Conservation (phyloP, 768 basidiomycete genomes). For the Serpula lacrymans region DNA sequence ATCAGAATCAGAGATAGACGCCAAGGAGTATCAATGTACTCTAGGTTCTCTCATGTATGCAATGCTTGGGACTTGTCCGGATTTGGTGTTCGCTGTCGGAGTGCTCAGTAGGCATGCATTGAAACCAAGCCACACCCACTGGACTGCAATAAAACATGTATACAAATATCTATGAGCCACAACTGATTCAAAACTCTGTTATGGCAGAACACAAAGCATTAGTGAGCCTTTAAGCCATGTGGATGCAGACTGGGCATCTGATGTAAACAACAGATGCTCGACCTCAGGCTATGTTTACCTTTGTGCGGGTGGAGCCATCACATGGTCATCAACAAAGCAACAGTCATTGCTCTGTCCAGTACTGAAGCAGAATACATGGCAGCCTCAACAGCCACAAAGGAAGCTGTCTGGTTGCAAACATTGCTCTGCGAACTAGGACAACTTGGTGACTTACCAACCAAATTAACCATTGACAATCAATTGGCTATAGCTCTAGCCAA, state of each 20-base stretch:
- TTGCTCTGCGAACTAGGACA: conserved; percentile 15
- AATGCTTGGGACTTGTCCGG: conserved; percentile 8
- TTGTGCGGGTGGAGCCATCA: conserved; percentile 22
- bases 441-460: no score
- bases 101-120: conserved; percentile 12
- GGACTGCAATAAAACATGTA: conserved; percentile 8
- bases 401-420: conserved; percentile 19
- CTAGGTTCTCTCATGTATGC: conserved; percentile 12
- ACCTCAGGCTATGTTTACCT: conserved; percentile 26
- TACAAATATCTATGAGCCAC: conserved; percentile 18
- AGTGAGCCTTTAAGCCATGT: conserved; percentile 16
- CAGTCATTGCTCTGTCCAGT: conserved; percentile 12
- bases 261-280: conserved; percentile 18
- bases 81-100: conserved; percentile 11
- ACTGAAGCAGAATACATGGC: conserved; percentile 25
- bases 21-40: conserved; percentile 1
- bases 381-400: conserved; percentile 15
- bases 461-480: no score
- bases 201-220: conserved; percentile 1
- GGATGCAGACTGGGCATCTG: conserved; percentile 22
- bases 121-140: conserved; percentile 10
- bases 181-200: not conserved
- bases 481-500: no score
- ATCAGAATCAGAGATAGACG: not conserved
- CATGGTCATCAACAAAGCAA: conserved; percentile 32